Conservation (phyloP, 148 eudicot genomes). For the Rhododendron simsii region DNA sequence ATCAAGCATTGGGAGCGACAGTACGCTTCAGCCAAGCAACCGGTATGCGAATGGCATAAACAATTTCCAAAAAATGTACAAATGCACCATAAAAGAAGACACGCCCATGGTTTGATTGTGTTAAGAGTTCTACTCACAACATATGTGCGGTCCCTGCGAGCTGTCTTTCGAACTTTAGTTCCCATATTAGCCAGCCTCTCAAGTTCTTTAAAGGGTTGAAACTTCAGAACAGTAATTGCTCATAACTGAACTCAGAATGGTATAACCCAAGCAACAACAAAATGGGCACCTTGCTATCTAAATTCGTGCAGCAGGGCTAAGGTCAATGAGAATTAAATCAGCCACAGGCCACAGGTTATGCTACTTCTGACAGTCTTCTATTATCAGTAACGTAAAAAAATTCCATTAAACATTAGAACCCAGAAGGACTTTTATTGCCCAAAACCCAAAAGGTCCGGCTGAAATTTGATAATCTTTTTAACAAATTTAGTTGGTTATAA, state of each 20-base stretch:
- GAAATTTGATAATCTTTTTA: background rate
- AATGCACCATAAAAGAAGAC: background rate
- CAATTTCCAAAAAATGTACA: background rate
- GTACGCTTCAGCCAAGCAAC: background rate
- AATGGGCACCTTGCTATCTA: background rate
- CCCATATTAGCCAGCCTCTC: constrained; percentile 79
- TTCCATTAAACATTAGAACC: background rate
- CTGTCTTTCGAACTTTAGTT: constrained; percentile 65
- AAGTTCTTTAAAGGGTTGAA: constrained; percentile 25
- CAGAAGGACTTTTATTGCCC: background rate
- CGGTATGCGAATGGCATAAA: background rate
- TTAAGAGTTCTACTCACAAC: constrained; percentile 55
- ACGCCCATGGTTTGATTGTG: background rate
- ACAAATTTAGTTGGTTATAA: too few relatives aligned
- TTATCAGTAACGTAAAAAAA: background rate
- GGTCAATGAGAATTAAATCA: background rate
- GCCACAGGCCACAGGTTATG: background rate
- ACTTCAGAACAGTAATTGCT: background rate
- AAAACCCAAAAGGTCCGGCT: background rate
- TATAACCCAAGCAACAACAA: background rate
- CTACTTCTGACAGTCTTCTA: background rate
- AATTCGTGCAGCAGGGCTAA: background rate
- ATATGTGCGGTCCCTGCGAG: constrained; percentile 94
- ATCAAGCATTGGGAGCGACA: background rate
- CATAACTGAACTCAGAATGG: background rate